These are phyloP conservation scores for Pugionium dolabratum DNA, from an alignment of 345 rosid genomes.

Conservation along the genomic window DNA sequence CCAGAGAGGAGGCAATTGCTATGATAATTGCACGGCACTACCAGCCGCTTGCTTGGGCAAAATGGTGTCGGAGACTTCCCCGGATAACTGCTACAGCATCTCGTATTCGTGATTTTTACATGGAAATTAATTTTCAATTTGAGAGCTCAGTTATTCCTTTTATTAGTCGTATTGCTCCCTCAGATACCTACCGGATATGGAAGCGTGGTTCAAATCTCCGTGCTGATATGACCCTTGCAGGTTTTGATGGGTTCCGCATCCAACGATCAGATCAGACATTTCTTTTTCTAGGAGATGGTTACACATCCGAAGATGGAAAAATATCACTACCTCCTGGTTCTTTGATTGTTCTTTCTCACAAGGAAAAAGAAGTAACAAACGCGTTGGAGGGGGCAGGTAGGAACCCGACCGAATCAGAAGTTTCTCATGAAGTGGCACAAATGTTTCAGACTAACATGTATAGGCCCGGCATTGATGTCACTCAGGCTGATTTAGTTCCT, in stretches of 20 bases:
- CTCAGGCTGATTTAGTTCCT: constrained; percentile 91
- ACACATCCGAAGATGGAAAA: constrained; percentile 69
- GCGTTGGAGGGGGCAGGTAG: constrained; percentile 98
- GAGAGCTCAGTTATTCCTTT: constrained; percentile 98
- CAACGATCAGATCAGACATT: constrained; percentile 93
- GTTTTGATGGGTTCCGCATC: constrained; percentile 94
- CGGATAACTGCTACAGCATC: constrained; percentile 79
- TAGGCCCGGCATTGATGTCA: constrained; percentile 98
- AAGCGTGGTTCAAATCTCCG: constrained; percentile 96
- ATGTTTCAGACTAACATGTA: constrained; percentile 84
- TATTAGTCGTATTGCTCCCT: constrained; percentile 95
- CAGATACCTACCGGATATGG: constrained; percentile 98
- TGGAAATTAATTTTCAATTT: constrained; percentile 97
- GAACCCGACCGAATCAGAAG: constrained; percentile 89
- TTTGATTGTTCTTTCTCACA: constrained; percentile 84
- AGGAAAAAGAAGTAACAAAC: constrained; percentile 92
- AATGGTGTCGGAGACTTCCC: constrained; percentile 98
- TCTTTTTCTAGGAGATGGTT: constrained; percentile 91
- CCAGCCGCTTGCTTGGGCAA: constrained; percentile 99
- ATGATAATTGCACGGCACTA: constrained; percentile 88
- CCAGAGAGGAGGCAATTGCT: constrained; percentile 89
- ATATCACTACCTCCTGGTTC: constrained; percentile 68
- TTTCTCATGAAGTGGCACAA: constrained; percentile 49
- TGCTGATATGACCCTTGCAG: constrained; percentile 97
- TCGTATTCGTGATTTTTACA: constrained; percentile 88